phyloP scores from a whole-genome alignment of 495 filamentous ascomycete species.

The Talaromyces adpressus region DNA sequence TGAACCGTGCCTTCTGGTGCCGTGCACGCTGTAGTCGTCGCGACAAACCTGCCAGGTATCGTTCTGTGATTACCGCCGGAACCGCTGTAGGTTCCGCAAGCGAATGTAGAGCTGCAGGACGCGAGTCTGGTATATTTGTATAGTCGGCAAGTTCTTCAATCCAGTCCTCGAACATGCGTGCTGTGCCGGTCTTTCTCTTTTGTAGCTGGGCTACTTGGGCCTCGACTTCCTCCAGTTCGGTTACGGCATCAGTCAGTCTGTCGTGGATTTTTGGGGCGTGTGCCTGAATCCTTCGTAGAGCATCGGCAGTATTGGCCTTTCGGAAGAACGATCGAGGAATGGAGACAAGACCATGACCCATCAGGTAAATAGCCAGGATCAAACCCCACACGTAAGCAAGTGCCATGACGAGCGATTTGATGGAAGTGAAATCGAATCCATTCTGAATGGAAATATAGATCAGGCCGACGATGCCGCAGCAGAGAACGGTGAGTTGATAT shows the following conservation, averaged over 20 bases:
- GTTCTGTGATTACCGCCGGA: conserved; percentile 84
- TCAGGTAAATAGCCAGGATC: conserved; percentile 84
- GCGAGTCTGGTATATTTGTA: conserved; percentile 57
- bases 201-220: conserved; percentile 69
- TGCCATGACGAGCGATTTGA: conserved; percentile 84
- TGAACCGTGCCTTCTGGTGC: conserved; percentile 74
- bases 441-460: conserved; percentile 78
- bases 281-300: conserved; percentile 65
- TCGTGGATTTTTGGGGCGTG: conserved; percentile 80
- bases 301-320: conserved; percentile 64
- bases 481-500: conserved; percentile 76
- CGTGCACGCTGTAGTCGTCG: conserved; percentile 70
- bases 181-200: conserved; percentile 76
- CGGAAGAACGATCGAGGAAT: conserved; percentile 75
- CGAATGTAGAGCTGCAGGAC: conserved; percentile 37
- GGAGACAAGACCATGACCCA: conserved; percentile 93
- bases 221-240: conserved; percentile 74
- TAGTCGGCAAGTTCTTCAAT: conserved; percentile 84
- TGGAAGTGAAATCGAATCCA: conserved; percentile 55
- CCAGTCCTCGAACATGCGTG: conserved; percentile 81
- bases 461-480: conserved; percentile 60
- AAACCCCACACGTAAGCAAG: conserved; percentile 92
- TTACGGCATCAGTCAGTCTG: conserved; percentile 76
- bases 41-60: conserved; percentile 86
- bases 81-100: conserved; percentile 29